Percentiles rank a stretch among this genome's conserved stretches.
These are phyloP conservation scores for Neofusicoccum cordaticola DNA, from an alignment of 2,329 filamentous ascomycete genomes.

Conservation along the genomic window DNA sequence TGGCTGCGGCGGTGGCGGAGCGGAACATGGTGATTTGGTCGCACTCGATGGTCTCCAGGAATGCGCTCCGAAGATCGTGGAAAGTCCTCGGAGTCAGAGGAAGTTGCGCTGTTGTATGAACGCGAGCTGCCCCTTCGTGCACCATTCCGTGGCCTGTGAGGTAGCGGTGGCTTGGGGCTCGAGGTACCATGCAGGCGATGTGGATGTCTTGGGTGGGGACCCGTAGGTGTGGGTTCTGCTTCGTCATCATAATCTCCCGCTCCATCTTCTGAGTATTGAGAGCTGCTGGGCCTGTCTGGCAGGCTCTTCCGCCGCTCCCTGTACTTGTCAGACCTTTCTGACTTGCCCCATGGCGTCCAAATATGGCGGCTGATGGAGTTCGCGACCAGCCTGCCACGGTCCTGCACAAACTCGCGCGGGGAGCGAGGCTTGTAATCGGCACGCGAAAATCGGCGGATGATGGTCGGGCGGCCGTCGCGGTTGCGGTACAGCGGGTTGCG, in stretches of 20 bases:
- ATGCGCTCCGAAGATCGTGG: neutral
- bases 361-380: slow-evolving; percentile 33
- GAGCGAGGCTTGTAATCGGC: slow-evolving; percentile 21
- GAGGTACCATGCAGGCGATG: neutral
- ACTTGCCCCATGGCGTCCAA: slow-evolving; percentile 29
- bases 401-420: slow-evolving; percentile 28
- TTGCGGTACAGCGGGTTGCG: slow-evolving; percentile 50
- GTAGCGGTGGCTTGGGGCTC: slow-evolving; percentile 1
- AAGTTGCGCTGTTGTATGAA: slow-evolving; percentile 5
- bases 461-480: slow-evolving; percentile 41
- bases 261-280: slow-evolving; percentile 1
- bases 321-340: slow-evolving; percentile 19
- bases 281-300: slow-evolving; percentile 25
- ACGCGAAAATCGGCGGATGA: slow-evolving; percentile 40
- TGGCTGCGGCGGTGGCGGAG: slow-evolving; percentile 43
- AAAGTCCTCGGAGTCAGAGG: slow-evolving; percentile 4
- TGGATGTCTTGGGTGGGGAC: slow-evolving; percentile 20
- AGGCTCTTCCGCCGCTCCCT: slow-evolving; percentile 27
- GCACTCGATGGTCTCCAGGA: neutral
- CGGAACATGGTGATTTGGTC: slow-evolving; percentile 22
- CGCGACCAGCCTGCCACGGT: slow-evolving; percentile 27
- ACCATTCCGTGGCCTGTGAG: neutral
- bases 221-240: slow-evolving; percentile 25
- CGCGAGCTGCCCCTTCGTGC: neutral
- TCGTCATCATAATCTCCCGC: slow-evolving; percentile 22